Evolutionary conservation across 768 basidiomycete genomes (phyloP).

Genomic region (Baorangia bicolor): DNA sequence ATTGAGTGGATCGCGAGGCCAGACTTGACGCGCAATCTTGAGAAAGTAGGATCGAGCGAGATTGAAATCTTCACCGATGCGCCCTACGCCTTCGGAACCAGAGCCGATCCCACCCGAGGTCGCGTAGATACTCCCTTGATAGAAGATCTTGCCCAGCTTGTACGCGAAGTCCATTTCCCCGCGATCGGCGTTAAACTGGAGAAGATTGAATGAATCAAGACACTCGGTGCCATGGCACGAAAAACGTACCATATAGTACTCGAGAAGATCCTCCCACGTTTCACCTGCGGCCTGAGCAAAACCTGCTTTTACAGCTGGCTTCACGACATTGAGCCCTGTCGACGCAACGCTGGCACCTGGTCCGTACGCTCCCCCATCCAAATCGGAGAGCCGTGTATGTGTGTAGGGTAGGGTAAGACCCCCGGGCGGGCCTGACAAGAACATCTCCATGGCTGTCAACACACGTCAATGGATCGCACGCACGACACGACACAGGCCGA

Average conservation of each 20-base stretch:
- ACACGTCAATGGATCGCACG: neutral
- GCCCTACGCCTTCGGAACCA: constrained; percentile 90
- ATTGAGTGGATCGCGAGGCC: constrained; percentile 78
- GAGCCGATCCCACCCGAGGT: constrained; percentile 77
- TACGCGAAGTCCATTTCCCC: constrained; percentile 89
- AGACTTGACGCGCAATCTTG: constrained; percentile 77
- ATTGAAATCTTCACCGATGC: constrained; percentile 75
- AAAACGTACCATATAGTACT: constrained; percentile 77
- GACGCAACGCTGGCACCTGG: constrained; percentile 93
- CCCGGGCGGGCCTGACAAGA: constrained; percentile 85
- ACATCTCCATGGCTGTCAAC: constrained; percentile 70
- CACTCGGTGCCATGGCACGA: neutral
- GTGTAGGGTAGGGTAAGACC: constrained; percentile 84
- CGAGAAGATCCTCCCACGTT: constrained; percentile 90
- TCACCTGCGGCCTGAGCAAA: constrained; percentile 84
- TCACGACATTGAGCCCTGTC: constrained; percentile 68
- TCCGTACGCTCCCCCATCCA: constrained; percentile 91
- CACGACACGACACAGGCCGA: constrained; percentile 23
- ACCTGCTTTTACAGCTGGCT: constrained; percentile 82
- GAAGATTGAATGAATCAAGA: neutral
- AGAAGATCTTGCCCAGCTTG: constrained; percentile 92
- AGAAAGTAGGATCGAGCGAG: constrained; percentile 83
- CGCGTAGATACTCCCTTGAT: constrained; percentile 90
- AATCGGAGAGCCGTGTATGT: constrained; percentile 80
- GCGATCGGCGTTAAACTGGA: constrained; percentile 91